phyloP scores from a whole-genome alignment of 1,139 yeast genomes.

The Candida buenavistaensis region DNA sequence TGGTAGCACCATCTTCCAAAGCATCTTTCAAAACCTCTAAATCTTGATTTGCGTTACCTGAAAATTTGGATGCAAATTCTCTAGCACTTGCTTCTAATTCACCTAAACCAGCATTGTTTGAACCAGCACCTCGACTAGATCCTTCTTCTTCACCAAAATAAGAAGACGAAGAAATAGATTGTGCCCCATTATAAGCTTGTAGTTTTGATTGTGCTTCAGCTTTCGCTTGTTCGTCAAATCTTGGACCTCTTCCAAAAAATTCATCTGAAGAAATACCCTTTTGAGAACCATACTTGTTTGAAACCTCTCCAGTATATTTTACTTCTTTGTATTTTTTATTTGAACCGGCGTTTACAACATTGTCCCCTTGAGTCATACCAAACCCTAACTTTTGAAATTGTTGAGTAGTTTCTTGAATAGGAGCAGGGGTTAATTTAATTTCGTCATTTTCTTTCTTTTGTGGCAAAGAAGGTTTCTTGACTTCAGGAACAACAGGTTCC shows the following conservation, averaged over 20 bases:
- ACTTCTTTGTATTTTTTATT: constrained; percentile 48
- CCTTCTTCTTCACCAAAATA: constrained; percentile 88
- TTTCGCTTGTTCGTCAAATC: constrained; percentile 75
- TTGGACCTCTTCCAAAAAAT: constrained; percentile 81
- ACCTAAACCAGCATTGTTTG: constrained; percentile 25
- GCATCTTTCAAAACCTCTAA: constrained; percentile 86
- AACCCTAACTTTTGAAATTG: constrained; percentile 79
- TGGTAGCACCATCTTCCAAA: constrained; percentile 92
- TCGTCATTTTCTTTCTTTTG: constrained; percentile 15
- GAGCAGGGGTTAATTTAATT: constrained; percentile 22
- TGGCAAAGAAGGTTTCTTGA: constrained; percentile 14
- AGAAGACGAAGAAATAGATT: constrained; percentile 85
- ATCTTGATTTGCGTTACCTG: constrained; percentile 83
- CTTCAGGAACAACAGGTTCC: constrained; percentile 26
- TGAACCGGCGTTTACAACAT: constrained; percentile 30
- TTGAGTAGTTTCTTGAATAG: constrained; percentile 61
- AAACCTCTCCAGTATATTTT: constrained; percentile 68
- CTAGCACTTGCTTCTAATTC: constrained; percentile 59
- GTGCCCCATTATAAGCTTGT: constrained; percentile 81
- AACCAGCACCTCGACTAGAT: constrained; percentile 24
- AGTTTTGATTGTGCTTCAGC: constrained; percentile 78
- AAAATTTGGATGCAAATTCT: constrained; percentile 67
- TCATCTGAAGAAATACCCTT: constrained; percentile 96
- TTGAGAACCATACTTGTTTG: constrained; percentile 79
- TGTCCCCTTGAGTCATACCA: constrained; percentile 67